Conservation (phyloP, 2,329 filamentous ascomycete genomes). For the Corynespora cassiicola region DNA sequence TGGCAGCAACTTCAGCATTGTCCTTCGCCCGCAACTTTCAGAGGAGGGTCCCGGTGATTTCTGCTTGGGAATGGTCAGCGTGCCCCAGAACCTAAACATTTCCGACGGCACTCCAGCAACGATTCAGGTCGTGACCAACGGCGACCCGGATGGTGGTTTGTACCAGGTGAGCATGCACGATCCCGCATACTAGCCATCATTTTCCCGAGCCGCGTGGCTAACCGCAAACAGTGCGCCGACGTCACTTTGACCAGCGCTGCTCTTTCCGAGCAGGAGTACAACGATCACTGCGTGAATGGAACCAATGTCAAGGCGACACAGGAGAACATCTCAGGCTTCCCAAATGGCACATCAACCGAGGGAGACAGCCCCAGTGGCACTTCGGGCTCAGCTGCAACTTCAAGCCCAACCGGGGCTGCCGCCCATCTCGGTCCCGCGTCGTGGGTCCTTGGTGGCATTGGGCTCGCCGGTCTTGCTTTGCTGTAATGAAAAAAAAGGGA, state of each 20-base stretch:
- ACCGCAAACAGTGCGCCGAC: constrained; percentile 68
- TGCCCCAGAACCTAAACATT: constrained; percentile 60
- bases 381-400: constrained; percentile 17
- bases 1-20: constrained; percentile 71
- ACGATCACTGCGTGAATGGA: constrained; percentile 63
- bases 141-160: constrained; percentile 64
- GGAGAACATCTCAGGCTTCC: constrained; percentile 51
- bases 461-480: constrained; percentile 37
- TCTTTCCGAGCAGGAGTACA: constrained; percentile 51
- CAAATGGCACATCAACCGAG: constrained; percentile 52
- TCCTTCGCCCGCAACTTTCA: constrained; percentile 67
- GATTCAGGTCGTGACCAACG: constrained; percentile 73
- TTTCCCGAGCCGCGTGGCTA: constrained; percentile 5
- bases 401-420: constrained; percentile 28
- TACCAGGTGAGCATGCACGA: constrained; percentile 68
- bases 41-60: constrained; percentile 68
- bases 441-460: constrained; percentile 44
- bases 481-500: constrained; percentile 22
- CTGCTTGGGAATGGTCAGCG: constrained; percentile 66
- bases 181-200: neutral
- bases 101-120: constrained; percentile 68
- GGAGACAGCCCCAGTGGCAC: constrained; percentile 27
- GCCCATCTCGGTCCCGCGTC: constrained; percentile 36
- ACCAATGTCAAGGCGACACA: constrained; percentile 59
- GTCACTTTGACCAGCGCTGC: constrained; percentile 68